These are phyloP conservation scores for Glarea lozoyensis DNA, from an alignment of 495 filamentous ascomycete species.

Conservation along the genomic window DNA sequence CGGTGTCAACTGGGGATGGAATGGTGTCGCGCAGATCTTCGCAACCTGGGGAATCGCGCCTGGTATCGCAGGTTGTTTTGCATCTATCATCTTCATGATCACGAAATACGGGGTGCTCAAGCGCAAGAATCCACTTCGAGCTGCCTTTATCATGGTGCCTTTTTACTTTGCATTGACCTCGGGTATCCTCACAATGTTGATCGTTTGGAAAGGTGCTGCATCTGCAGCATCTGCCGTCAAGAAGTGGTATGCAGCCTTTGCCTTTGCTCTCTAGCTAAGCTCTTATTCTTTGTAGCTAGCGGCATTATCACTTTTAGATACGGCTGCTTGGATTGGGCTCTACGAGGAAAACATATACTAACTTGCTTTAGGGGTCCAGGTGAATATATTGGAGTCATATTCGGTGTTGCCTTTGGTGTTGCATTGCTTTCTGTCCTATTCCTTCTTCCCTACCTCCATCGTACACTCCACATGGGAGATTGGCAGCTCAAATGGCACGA, in stretches of 20 bases:
- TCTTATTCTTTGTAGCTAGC: too few relatives aligned
- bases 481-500: constrained; percentile 48
- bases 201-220: constrained; percentile 47
- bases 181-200: constrained; percentile 38
- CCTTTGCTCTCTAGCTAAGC: too few relatives aligned
- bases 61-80: constrained; percentile 46
- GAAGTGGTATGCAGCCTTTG: too few relatives aligned
- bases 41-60: constrained; percentile 57
- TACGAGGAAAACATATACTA: too few relatives aligned
- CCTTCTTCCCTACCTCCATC: constrained; percentile 55
- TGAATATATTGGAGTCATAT: constrained; percentile 45
- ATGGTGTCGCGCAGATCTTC: constrained; percentile 48
- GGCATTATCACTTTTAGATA: too few relatives aligned
- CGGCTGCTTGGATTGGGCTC: too few relatives aligned
- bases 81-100: constrained; percentile 51
- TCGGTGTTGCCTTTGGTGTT: constrained; percentile 47
- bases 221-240: constrained; percentile 31
- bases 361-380: too few relatives aligned
- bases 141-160: constrained; percentile 48
- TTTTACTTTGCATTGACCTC: constrained; percentile 53
- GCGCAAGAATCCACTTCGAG: constrained; percentile 45
- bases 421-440: constrained; percentile 43
- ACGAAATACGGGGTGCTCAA: constrained; percentile 56
- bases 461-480: constrained; percentile 46
- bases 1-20: constrained; percentile 44